phyloP scores from a whole-genome alignment of 73 alveolate genomes.

The Symbiodinium natans region DNA sequence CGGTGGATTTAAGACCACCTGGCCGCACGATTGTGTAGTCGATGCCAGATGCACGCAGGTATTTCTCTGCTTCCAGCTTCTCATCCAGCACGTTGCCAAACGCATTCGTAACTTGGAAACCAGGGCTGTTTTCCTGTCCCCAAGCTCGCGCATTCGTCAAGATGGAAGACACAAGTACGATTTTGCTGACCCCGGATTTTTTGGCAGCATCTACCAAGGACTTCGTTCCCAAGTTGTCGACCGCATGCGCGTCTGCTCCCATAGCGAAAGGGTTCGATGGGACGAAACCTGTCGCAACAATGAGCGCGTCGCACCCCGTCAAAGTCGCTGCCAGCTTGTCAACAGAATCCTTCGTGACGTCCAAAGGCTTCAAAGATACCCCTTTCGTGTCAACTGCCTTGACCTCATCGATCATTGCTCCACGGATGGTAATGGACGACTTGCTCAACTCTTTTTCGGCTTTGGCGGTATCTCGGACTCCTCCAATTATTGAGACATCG shows the following conservation, averaged over 20 bases:
- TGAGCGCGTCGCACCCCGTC: slow-evolving; percentile 44
- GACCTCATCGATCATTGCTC: slow-evolving; percentile 82
- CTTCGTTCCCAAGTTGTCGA: slow-evolving; percentile 91
- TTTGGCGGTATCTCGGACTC: slow-evolving; percentile 53
- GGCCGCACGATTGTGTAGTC: slow-evolving; percentile 90
- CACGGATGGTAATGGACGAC: slow-evolving; percentile 73
- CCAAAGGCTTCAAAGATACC: slow-evolving; percentile 23
- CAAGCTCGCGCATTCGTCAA: slow-evolving; percentile 92
- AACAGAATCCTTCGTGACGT: slow-evolving; percentile 77
- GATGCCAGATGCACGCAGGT: slow-evolving; percentile 61
- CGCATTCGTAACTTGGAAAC: slow-evolving; percentile 91
- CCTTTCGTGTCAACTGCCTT: slow-evolving; percentile 88
- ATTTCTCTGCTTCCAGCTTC: background rate
- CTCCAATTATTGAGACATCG: slow-evolving; percentile 26
- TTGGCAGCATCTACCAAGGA: slow-evolving; percentile 91
- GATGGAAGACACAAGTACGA: slow-evolving; percentile 73
- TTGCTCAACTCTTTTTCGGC: slow-evolving; percentile 63
- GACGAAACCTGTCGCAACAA: slow-evolving; percentile 91
- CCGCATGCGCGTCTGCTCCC: slow-evolving; percentile 69
- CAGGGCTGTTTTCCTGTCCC: slow-evolving; percentile 94
- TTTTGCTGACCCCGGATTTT: slow-evolving; percentile 65
- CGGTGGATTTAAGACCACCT: slow-evolving; percentile 53
- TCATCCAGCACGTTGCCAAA: slow-evolving; percentile 83
- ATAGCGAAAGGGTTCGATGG: slow-evolving; percentile 90
- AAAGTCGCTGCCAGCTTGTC: slow-evolving; percentile 49